A percentile compares a stretch with the other conserved stretches of the same genome.
Evolutionary conservation across 2,329 filamentous ascomycete genomes (phyloP).

Genomic region (Thelonectria blattea): DNA sequence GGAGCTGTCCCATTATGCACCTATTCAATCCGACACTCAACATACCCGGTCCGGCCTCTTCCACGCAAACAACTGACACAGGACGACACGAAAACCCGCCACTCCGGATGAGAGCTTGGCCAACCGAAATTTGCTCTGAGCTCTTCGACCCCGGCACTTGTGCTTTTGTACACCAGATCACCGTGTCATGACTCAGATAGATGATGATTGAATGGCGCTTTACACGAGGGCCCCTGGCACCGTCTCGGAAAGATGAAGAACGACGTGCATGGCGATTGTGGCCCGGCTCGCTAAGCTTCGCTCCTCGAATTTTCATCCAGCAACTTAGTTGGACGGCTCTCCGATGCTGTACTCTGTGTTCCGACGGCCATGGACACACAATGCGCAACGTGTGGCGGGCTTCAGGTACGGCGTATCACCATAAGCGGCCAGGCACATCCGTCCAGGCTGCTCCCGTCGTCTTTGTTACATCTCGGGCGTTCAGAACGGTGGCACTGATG

Average conservation of each 20-base stretch:
- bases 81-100: background rate
- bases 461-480: background rate
- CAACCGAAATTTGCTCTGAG: background rate
- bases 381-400: background rate
- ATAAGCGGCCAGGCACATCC: conserved; percentile 1
- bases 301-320: background rate
- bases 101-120: background rate
- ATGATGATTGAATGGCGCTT: background rate
- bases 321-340: background rate
- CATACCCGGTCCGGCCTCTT: too few relatives aligned
- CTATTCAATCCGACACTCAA: background rate
- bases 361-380: background rate
- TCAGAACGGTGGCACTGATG: conserved; percentile 19
- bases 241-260: conserved; percentile 4
- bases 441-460: background rate
- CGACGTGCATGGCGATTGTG: background rate
- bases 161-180: background rate
- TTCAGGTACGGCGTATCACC: background rate
- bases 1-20: background rate
- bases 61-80: background rate
- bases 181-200: background rate
- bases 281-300: background rate
- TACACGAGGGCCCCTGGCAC: background rate
- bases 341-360: conserved; percentile 1
- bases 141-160: background rate